A percentile compares a stretch with the other conserved stretches of the same genome.
These are phyloP conservation scores for Aspergillus tanneri DNA, from an alignment of 2,329 filamentous ascomycete genomes.

Conservation along the genomic window DNA sequence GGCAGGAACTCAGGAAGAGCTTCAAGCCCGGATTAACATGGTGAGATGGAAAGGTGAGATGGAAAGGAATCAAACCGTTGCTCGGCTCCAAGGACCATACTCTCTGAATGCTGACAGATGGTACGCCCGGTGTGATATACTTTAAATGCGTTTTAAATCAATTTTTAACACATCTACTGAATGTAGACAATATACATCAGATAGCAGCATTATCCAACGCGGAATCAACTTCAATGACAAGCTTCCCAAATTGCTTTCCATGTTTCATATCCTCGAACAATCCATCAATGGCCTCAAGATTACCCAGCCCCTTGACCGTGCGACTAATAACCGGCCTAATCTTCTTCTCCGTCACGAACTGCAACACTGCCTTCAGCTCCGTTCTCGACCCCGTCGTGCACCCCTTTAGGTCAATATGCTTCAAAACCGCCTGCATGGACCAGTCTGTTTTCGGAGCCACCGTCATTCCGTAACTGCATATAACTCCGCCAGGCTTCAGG, in stretches of 20 bases:
- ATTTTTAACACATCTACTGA: too few relatives aligned
- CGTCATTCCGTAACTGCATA: neutral
- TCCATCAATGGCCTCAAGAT: neutral
- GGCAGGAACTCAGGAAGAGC: too few relatives aligned
- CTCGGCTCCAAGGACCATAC: too few relatives aligned
- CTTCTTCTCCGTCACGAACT: neutral
- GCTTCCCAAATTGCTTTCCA: neutral
- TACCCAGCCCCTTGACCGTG: neutral
- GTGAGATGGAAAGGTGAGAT: too few relatives aligned
- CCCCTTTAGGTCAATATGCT: neutral
- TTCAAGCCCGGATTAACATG: too few relatives aligned
- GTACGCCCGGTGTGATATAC: too few relatives aligned
- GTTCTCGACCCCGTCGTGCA: neutral
- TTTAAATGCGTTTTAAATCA: too few relatives aligned
- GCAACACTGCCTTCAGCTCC: neutral
- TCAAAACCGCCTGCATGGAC: neutral
- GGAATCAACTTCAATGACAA: neutral
- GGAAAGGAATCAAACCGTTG: too few relatives aligned
- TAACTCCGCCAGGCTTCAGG: neutral
- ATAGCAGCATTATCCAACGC: too few relatives aligned
- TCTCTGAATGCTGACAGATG: too few relatives aligned
- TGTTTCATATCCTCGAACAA: neutral
- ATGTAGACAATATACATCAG: too few relatives aligned
- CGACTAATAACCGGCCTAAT: neutral
- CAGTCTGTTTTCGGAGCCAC: neutral